Base-by-base conservation (phyloP, 2,329 filamentous ascomycete genomes). In the Pseudomassariella vexata region DNA sequence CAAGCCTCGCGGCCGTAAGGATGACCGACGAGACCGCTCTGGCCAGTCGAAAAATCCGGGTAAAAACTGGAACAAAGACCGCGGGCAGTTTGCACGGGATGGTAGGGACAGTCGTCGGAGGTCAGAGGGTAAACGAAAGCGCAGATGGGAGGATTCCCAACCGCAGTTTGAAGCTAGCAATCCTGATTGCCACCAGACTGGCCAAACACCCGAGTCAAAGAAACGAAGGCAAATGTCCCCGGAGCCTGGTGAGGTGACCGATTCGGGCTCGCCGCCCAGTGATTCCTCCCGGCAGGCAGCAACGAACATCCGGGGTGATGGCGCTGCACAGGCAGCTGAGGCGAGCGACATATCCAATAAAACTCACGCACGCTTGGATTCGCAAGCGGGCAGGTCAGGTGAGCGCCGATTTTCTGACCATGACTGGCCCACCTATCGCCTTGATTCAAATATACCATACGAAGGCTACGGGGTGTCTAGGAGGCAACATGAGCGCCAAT, bases 241-340 rank as follows among this genome's bases (percentile, higher is more conserved):
- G 19, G 36, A 38, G 16, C 36, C 36, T 18, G 36, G 36, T 18
- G 36, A 38, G 19, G 29, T 38, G 16, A 38, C 28, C 27, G 36
- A 38, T 20, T 24, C 36, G 14, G 17, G 18, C n/a, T 32, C 28
- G 16, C 19, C 24, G 14, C 9, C 19, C 4, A 18, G 9, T 18
- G 9, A 18, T 17, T 6, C 6, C 11, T 28, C 14, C 6, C 25
- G 19, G 32, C 32, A 6, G n/a, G n/a, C n/a, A n/a, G n/a, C n/a
- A n/a, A n/a, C n/a, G n/a, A n/a, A n/a, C n/a, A n/a, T n/a, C n/a
- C n/a, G n/a, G n/a, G n/a, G n/a, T n/a, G n/a, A n/a, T n/a, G n/a
- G n/a, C n/a, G n/a, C n/a, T n/a, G n/a, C n/a, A n/a, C n/a, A n/a
- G n/a, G n/a, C n/a, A n/a, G n/a, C n/a, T n/a, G n/a, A n/a, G n/a